Conservation (phyloP, 2,329 filamentous ascomycete species). For the Trichoderma semiorbis region DNA sequence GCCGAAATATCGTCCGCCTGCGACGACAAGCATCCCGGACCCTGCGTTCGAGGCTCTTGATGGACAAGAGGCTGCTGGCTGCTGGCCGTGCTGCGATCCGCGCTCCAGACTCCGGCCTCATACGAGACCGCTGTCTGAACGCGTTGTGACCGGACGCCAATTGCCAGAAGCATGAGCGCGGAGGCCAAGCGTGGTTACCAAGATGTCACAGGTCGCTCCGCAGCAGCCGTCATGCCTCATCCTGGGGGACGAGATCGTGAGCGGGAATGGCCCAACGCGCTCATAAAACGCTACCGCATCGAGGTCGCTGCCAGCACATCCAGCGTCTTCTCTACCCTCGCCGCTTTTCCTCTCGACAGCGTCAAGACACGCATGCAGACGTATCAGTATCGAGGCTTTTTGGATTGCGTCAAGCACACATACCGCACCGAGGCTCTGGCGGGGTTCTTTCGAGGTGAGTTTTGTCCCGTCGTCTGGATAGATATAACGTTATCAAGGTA, state of each 20-base stretch:
- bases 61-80: constrained; percentile 38
- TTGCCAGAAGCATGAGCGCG: constrained; percentile 36
- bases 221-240: constrained; percentile 31
- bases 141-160: constrained; percentile 27
- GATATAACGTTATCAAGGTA: neutral
- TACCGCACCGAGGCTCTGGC: constrained; percentile 69
- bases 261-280: constrained; percentile 34
- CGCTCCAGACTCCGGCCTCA: constrained; percentile 30
- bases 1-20: neutral
- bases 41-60: constrained; percentile 30
- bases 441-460: constrained; percentile 76
- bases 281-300: constrained; percentile 74
- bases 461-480: neutral
- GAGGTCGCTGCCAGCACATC: constrained; percentile 75
- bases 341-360: constrained; percentile 83
- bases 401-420: constrained; percentile 71
- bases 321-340: constrained; percentile 73
- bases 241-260: constrained; percentile 24
- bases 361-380: constrained; percentile 89
- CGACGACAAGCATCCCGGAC: neutral
- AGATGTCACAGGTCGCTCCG: constrained; percentile 37
- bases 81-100: constrained; percentile 33
- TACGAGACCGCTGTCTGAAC: constrained; percentile 29
- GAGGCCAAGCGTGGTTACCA: constrained; percentile 36
- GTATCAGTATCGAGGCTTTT: constrained; percentile 72